Percentiles rank a stretch among this genome's conserved stretches.
phyloP scores from a whole-genome alignment of 2,329 filamentous ascomycete species.

The Macrophomina pseudophaseolina region DNA sequence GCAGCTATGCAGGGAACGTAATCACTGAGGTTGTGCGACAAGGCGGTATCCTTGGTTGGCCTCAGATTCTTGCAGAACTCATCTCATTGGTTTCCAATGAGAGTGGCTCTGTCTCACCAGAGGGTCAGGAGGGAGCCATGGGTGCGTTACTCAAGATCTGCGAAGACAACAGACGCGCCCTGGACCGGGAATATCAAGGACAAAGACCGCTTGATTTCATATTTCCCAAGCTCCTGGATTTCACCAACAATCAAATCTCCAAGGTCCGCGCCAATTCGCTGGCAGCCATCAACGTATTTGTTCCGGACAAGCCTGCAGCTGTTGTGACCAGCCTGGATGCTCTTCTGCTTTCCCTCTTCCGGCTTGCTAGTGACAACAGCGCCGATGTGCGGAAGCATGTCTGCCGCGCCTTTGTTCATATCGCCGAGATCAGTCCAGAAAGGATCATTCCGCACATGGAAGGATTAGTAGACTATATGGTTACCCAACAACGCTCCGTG shows the following conservation, averaged over 20 bases:
- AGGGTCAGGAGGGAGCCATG: constrained; percentile 92
- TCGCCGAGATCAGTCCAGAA: constrained; percentile 88
- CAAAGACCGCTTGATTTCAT: constrained; percentile 87
- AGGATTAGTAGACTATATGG: constrained; percentile 90
- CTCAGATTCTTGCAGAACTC: constrained; percentile 84
- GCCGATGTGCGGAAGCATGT: constrained; percentile 89
- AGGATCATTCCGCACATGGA: constrained; percentile 87
- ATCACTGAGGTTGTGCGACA: constrained; percentile 88
- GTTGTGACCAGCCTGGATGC: constrained; percentile 80
- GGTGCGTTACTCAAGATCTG: constrained; percentile 92
- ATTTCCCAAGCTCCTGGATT: constrained; percentile 87
- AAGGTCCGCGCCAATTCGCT: constrained; percentile 82
- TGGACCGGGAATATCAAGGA: constrained; percentile 87
- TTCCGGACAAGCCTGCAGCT: constrained; percentile 81
- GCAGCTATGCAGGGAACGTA: constrained; percentile 88
- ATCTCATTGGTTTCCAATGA: constrained; percentile 77
- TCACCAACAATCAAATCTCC: constrained; percentile 75
- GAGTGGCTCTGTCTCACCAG: constrained; percentile 67
- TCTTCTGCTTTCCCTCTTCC: constrained; percentile 82
- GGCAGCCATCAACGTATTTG: constrained; percentile 88
- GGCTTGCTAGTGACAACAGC: constrained; percentile 75
- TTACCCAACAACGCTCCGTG: constrained; percentile 79
- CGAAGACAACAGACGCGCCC: constrained; percentile 87
- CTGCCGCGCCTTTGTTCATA: constrained; percentile 88
- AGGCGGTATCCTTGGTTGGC: constrained; percentile 88